Conservation (phyloP, 768 basidiomycete genomes). For the Leccinum broughii region DNA sequence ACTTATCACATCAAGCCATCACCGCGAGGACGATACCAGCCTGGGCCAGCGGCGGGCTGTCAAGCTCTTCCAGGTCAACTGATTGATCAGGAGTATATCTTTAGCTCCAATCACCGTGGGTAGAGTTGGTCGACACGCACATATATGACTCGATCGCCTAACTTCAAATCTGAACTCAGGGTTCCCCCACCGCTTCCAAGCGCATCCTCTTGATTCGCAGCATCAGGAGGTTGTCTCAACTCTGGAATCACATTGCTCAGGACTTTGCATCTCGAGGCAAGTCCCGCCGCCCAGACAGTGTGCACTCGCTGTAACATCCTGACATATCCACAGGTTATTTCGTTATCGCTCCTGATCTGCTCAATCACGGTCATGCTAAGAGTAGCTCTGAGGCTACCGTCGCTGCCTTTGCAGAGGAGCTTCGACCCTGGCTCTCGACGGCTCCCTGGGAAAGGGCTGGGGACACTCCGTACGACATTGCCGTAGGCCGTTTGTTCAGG, state of each 20-base stretch:
- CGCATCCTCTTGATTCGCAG: slow-evolving; percentile 24
- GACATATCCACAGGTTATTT: slow-evolving; percentile 18
- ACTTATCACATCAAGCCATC: too few relatives aligned
- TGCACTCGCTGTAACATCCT: too few relatives aligned
- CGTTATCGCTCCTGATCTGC: slow-evolving; percentile 24
- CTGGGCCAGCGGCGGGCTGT: too few relatives aligned
- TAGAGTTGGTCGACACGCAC: too few relatives aligned
- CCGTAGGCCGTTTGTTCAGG: slow-evolving; percentile 22
- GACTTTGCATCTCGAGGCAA: slow-evolving; percentile 20
- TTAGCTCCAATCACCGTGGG: too few relatives aligned
- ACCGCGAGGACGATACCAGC: too few relatives aligned
- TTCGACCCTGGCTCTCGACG: slow-evolving; percentile 13
- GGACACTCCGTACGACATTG: slow-evolving; percentile 7
- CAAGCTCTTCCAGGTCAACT: too few relatives aligned
- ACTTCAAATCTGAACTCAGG: too few relatives aligned
- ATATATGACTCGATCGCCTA: too few relatives aligned
- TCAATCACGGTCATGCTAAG: slow-evolving; percentile 19
- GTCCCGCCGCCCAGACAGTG: not conserved
- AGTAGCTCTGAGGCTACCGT: slow-evolving; percentile 15
- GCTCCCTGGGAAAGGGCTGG: not conserved
- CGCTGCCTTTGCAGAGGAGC: slow-evolving; percentile 13
- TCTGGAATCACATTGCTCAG: slow-evolving; percentile 17
- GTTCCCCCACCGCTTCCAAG: slow-evolving; percentile 10
- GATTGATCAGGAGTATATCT: too few relatives aligned
- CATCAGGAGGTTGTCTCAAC: slow-evolving; percentile 12